Evolutionary conservation across 2,329 filamentous ascomycete genomes (phyloP), one percentile per base, ranked within the genome.

Genomic region (Alternaria sp.): DNA sequence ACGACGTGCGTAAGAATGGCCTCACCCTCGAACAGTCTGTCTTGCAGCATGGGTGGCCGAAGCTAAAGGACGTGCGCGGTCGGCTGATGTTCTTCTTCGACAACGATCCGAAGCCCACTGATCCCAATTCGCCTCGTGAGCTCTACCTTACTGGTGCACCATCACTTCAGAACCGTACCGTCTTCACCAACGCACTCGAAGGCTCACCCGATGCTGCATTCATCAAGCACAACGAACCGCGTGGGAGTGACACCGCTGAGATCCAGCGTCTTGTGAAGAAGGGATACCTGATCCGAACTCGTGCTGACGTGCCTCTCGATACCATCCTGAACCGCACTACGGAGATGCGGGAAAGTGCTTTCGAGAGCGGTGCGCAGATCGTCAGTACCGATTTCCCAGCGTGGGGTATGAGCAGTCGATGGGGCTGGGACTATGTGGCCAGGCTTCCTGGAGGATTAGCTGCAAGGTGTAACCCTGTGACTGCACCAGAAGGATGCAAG

Each of bases 81-180:
- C 78, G 80, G 30, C 78, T 85, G 66, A 76, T 84, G 60, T 85
- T 85, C 75, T 79, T 81, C 63, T 84, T 85, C 74, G 83, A 85
- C 68, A 84, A 85, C 65, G 80, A 81, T 28, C 80, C 80, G 0
- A 77, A 78, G 34, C 64, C 67, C 2, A 59, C 49, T 18, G 64
- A 66, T 16, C 70, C 76, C 18, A 72, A 64, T 34, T 70, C 69
- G 16, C 67, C 70, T 9, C 78, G 81, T 38, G 70, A 76, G 26
- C 65, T 78, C n/a, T 85, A 84, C 67, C 71, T 26, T 36, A 66
- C 9, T 71, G 74, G 7, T 72, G 78, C 63, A 66, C 74, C 51
- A 9, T 76, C 69, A 7, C 71, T 81, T 14, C 79, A 85, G 57
- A 80, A 81, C 48, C 78, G 83, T 22, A 80, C 80, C 3, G 71